Conservation (phyloP, 345 rosid genomes). For the Salix exigua region DNA sequence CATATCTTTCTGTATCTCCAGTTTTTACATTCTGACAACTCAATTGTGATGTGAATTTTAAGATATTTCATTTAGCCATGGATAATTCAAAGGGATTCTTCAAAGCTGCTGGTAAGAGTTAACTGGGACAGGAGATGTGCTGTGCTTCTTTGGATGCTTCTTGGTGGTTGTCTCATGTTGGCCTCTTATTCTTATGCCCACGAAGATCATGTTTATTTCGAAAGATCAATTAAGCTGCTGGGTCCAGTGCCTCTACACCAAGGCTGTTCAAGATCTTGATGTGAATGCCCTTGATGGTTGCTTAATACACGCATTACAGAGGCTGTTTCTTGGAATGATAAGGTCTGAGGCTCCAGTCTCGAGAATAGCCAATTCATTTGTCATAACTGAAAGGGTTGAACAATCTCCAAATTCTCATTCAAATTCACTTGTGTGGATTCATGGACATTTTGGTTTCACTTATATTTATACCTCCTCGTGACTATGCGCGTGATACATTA, state of each 20-base stretch:
- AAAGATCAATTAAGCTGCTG: background rate
- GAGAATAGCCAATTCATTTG: background rate
- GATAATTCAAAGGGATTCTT: background rate
- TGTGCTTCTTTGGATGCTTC: background rate
- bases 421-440: background rate
- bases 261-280: background rate
- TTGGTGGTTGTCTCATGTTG: background rate
- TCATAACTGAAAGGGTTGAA: background rate
- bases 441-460: background rate
- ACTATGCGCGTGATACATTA: background rate
- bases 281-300: background rate
- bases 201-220: background rate
- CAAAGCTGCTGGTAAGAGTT: background rate
- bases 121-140: background rate
- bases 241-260: background rate
- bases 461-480: background rate
- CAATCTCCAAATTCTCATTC: background rate
- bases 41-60: background rate
- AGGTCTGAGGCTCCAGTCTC: background rate
- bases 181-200: background rate
- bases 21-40: background rate
- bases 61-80: background rate
- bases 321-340: background rate
- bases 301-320: background rate
- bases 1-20: background rate